phyloP scores from a whole-genome alignment of 192 early-diverging fungal genomes.

The Cetraspora pellucida region DNA sequence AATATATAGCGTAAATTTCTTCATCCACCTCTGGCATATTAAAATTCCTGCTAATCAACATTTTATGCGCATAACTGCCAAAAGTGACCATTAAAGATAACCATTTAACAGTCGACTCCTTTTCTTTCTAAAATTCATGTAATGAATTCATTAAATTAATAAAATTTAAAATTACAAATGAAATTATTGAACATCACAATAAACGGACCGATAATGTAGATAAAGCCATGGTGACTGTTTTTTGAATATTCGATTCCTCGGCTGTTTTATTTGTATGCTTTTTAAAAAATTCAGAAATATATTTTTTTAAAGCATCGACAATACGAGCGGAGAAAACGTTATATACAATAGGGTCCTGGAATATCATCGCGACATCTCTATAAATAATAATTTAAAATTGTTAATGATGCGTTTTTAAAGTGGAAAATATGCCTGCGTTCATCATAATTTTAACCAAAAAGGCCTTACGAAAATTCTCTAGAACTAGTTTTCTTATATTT shows the following conservation, averaged over 20 bases:
- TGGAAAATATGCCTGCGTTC: too few relatives aligned
- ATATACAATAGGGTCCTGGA: slow-evolving; percentile 20
- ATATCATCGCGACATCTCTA: slow-evolving; percentile 31
- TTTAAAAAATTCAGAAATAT: background rate
- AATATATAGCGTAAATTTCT: slow-evolving; percentile 20
- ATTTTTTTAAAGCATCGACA: slow-evolving; percentile 8
- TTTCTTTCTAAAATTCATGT: slow-evolving; percentile 8
- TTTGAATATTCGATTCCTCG: background rate
- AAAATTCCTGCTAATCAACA: slow-evolving; percentile 18
- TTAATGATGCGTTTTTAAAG: too few relatives aligned
- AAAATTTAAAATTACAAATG: slow-evolving; percentile 10
- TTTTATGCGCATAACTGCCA: slow-evolving; percentile 18
- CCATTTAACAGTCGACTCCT: slow-evolving; percentile 12
- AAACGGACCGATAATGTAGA: background rate
- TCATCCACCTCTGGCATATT: slow-evolving; percentile 18
- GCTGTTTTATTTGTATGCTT: background rate
- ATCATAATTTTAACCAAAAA: background rate
- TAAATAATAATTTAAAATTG: background rate
- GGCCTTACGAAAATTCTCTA: background rate
- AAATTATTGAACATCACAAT: background rate
- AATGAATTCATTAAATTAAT: background rate
- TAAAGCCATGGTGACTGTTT: background rate
- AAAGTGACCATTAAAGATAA: slow-evolving; percentile 5
- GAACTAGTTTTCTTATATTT: slow-evolving; percentile 23
- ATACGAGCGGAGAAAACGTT: slow-evolving; percentile 22